These are phyloP conservation scores for Candida gorgasii DNA, from an alignment of 805 yeast species.

Conservation along the genomic window DNA sequence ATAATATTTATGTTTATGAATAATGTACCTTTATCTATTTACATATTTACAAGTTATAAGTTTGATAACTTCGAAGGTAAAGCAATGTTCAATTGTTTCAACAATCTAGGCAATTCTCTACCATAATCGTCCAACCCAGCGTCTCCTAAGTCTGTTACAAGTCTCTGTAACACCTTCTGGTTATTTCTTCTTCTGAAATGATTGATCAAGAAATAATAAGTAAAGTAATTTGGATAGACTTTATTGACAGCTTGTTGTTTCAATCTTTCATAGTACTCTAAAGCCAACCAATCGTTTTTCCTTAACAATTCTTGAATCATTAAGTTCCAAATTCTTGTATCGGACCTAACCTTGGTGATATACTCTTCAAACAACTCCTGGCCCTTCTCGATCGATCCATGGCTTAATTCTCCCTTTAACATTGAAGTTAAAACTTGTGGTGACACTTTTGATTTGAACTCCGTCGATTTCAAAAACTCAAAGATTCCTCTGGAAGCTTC, in stretches of 20 bases:
- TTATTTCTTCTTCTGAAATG: conserved; percentile 37
- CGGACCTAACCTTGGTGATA: conserved; percentile 32
- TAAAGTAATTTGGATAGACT: conserved; percentile 48
- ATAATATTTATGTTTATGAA: conserved; percentile 1
- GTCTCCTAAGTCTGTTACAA: conserved; percentile 40
- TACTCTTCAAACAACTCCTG: conserved; percentile 34
- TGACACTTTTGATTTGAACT: conserved; percentile 26
- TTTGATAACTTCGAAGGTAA: background rate
- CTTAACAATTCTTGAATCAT: conserved; percentile 33
- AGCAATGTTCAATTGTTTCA: conserved; percentile 16
- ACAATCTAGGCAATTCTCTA: conserved; percentile 35
- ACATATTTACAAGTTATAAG: conserved; percentile 9
- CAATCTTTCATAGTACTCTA: conserved; percentile 39
- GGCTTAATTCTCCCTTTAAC: conserved; percentile 47
- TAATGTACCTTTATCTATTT: conserved; percentile 8
- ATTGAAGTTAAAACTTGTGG: conserved; percentile 45
- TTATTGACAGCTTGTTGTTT: conserved; percentile 21
- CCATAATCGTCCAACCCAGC: conserved; percentile 37
- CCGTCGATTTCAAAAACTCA: conserved; percentile 21
- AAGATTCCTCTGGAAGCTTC: conserved; percentile 54
- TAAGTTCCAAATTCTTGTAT: conserved; percentile 42
- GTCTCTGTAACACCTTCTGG: conserved; percentile 28
- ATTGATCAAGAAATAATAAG: conserved; percentile 48
- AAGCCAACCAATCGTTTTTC: conserved; percentile 40
- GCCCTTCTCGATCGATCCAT: conserved; percentile 36